Evolutionary conservation across 352 stramenopile genomes (phyloP).

Genomic region (Phytophthora tentaculata): DNA sequence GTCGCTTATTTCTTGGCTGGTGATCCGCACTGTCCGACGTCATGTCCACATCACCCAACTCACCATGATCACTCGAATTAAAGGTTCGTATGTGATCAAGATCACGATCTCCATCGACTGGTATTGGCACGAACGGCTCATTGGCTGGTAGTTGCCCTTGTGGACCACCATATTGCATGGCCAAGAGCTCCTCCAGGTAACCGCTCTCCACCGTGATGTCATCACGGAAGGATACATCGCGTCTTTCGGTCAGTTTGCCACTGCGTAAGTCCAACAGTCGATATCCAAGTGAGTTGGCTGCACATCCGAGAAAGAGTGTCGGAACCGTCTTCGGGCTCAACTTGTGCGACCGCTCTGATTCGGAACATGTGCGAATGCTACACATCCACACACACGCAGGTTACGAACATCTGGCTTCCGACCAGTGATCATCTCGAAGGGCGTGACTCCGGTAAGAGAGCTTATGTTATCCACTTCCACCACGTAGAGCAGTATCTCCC

Average conservation of each 20-base stretch:
- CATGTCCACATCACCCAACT: too few species aligned
- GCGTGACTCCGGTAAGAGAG: background rate
- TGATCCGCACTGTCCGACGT: too few species aligned
- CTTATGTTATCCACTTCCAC: background rate
- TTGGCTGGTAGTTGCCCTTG: background rate
- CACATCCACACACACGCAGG: background rate
- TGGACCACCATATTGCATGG: background rate
- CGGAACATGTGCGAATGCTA: background rate
- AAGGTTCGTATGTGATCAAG: background rate
- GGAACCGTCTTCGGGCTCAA: background rate
- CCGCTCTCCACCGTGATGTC: background rate
- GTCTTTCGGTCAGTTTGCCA: background rate
- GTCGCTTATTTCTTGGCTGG: too few species aligned
- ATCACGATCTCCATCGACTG: background rate
- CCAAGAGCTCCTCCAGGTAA: background rate
- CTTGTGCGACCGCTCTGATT: background rate
- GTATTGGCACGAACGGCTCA: background rate
- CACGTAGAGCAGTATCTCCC: background rate
- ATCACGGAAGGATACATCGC: background rate
- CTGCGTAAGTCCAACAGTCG: background rate
- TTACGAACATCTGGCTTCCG: background rate
- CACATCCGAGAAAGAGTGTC: background rate
- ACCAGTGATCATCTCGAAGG: background rate
- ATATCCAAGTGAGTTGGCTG: background rate
- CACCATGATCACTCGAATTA: background rate